phyloP scores from a whole-genome alignment of 2,329 filamentous ascomycete genomes.

The Colletotrichum sp. region DNA sequence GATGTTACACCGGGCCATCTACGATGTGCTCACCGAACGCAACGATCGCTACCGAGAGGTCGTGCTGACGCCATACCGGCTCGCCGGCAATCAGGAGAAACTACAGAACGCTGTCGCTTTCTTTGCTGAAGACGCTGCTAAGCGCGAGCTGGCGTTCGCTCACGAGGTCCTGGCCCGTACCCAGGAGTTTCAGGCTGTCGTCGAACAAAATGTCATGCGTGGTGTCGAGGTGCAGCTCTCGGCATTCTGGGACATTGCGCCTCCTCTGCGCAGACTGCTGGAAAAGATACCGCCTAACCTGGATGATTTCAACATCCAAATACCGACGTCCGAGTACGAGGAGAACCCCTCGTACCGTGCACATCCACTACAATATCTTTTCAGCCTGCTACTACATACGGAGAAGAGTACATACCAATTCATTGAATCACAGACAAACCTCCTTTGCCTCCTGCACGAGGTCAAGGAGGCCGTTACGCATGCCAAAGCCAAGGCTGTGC shows the following conservation, averaged over 20 bases:
- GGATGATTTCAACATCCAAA: constrained; percentile 71
- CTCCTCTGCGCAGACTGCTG: constrained; percentile 76
- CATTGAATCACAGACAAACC: constrained; percentile 91
- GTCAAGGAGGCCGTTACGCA: constrained; percentile 80
- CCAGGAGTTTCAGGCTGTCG: constrained; percentile 76
- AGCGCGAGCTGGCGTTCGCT: constrained; percentile 74
- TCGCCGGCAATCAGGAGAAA: constrained; percentile 79
- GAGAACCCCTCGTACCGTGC: constrained; percentile 85
- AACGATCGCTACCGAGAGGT: constrained; percentile 87
- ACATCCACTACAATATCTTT: constrained; percentile 90
- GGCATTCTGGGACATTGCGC: constrained; percentile 98
- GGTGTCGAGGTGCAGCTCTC: constrained; percentile 92
- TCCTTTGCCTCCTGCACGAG: constrained; percentile 89
- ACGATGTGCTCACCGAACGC: constrained; percentile 82
- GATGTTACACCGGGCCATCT: constrained; percentile 81
- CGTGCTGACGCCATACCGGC: constrained; percentile 79
- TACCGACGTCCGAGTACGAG: constrained; percentile 78
- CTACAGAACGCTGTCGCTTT: constrained; percentile 79
- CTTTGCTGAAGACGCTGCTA: constrained; percentile 78
- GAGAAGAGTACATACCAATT: constrained; percentile 96
- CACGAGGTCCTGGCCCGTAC: constrained; percentile 75
- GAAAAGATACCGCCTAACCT: constrained; percentile 75
- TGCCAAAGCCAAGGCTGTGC: constrained; percentile 70
- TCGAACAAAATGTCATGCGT: constrained; percentile 84
- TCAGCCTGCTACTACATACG: constrained; percentile 81